Evolutionary conservation across 2,329 filamentous ascomycete species (phyloP), one percentile per base, ranked within the genome.

Genomic region (Xenoacremonium recifei): DNA sequence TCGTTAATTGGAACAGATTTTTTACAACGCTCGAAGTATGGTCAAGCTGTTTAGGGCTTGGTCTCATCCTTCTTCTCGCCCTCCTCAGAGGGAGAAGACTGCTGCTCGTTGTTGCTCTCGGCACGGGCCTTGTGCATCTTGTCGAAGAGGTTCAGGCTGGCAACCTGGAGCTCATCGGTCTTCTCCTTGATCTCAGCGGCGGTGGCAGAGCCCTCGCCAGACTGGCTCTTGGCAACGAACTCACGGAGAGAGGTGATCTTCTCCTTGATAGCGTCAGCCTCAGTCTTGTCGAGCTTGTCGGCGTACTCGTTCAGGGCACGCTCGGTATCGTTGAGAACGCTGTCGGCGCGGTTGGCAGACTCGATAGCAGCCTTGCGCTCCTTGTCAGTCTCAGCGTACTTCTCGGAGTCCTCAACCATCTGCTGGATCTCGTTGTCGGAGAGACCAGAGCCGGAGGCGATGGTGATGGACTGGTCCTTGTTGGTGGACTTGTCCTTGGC

Each of bases 391-490:
- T 93, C 91, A 45, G 88, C 89, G 67, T 95, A 97, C 75, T 90
- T 92, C 84, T 97, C 92, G 40, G 93, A 95, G 68, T 97, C 93
- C 67, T 92, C 79, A 65, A 99, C 91, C 93, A 99, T 97, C 75
- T 82, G 85, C 77, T 96, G 82, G 55, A 99, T 99, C 79, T 99
- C 92, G 42, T 79, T 71, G 49, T 99, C 91, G 35, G 89, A 96
- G 44, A 97, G 87, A 82, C 93, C 92, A 53, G 92, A 97, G 69
- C 92, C 93, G 46, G 91, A 96, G 42, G 92, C 91, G 68, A 99
- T 96, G 67, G 92, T 97, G 75, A 99, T 97, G 50, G 91, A 96
- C 80, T 99, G 92, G 68, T 97, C 92, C 85, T 96, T 97, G 84
- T 89, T 89, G 74, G 91, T 97, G 59, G 90, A 92, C 86, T 97